Conservation (phyloP, 257 asterid genomes). For the Ilex aquifolium region DNA sequence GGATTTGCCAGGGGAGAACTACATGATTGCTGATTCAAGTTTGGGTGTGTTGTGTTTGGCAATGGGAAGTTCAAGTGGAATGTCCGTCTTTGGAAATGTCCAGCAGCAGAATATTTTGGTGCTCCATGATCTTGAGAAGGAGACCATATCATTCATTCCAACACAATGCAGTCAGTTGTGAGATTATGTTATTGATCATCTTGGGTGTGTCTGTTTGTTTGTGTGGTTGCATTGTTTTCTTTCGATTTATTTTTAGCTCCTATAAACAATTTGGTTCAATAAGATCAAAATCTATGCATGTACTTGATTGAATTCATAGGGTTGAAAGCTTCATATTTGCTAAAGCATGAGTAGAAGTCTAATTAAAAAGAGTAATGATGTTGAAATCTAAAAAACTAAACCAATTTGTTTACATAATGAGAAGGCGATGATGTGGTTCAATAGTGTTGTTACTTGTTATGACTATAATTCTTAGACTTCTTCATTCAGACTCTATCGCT, state of each 20-base stretch:
- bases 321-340: too few species aligned
- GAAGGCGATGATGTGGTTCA: too few species aligned
- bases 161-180: constrained; percentile 31
- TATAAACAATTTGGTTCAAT: background rate
- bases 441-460: too few species aligned
- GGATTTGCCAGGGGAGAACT: constrained; percentile 74
- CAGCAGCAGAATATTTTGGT: constrained; percentile 79
- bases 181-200: background rate
- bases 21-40: constrained; percentile 54
- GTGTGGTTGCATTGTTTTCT: background rate
- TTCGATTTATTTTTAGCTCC: too few species aligned
- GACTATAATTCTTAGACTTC: too few species aligned
- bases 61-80: constrained; percentile 66
- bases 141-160: constrained; percentile 53
- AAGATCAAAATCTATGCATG: too few species aligned
- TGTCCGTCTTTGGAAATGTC: constrained; percentile 78
- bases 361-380: too few species aligned
- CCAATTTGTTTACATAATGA: too few species aligned
- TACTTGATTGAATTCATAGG: too few species aligned
- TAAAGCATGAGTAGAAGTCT: too few species aligned
- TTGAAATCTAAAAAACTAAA: too few species aligned
- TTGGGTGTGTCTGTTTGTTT: background rate
- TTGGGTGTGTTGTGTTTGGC: constrained; percentile 71
- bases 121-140: constrained; percentile 63
- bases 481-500: too few species aligned